Conservation (phyloP, 2,329 filamentous ascomycete genomes). For the Epichloe amarillans region DNA sequence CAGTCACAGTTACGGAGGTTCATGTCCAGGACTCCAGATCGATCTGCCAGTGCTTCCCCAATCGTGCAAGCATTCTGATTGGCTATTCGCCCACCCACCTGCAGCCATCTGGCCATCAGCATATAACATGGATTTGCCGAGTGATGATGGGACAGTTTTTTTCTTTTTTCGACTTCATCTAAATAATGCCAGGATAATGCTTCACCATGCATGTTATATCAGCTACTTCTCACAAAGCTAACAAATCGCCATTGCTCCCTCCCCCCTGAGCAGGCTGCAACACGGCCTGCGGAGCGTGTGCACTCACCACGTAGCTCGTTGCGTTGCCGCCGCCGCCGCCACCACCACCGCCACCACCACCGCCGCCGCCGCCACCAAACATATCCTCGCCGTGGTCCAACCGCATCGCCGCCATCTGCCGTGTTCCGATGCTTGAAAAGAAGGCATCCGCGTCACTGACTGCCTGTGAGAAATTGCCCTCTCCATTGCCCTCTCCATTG, state of each 20-base stretch:
- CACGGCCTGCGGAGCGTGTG: constrained; percentile 64
- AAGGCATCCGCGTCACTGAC: constrained; percentile 81
- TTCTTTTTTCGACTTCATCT: no score
- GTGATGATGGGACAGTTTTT: no score
- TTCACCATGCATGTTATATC: neutral
- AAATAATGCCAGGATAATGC: neutral
- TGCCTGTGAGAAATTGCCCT: constrained; percentile 50
- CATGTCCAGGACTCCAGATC: no score
- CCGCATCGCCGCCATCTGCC: constrained; percentile 61
- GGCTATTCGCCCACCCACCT: no score
- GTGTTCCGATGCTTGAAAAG: constrained; percentile 64
- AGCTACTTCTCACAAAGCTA: constrained; percentile 37
- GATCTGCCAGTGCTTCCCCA: no score
- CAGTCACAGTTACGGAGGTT: no score
- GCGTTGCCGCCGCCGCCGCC: constrained; percentile 36
- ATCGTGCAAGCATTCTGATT: no score
- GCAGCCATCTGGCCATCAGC: no score
- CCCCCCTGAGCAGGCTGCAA: constrained; percentile 57
- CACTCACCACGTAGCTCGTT: constrained; percentile 61
- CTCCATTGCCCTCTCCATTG: constrained; percentile 27
- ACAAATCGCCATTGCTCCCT: constrained; percentile 56
- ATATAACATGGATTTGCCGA: no score
- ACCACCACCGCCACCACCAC: constrained; percentile 36
- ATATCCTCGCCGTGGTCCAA: constrained; percentile 49
- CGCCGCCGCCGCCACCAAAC: constrained; percentile 46